phyloP scores from a whole-genome alignment of 164 flowering plant species.

The Stephania cephalantha region DNA sequence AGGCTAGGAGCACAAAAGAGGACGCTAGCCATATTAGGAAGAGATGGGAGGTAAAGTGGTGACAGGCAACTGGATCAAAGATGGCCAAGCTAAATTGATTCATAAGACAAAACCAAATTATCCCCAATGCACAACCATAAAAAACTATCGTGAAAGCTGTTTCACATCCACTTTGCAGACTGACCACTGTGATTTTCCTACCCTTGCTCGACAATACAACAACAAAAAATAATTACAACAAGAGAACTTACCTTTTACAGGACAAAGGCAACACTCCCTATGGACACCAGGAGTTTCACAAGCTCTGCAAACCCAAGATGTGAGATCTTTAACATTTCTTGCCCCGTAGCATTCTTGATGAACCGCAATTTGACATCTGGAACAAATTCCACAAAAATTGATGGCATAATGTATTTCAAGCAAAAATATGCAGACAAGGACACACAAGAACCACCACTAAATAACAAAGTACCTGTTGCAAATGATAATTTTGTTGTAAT shows the following conservation, averaged over 20 bases:
- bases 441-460: background rate
- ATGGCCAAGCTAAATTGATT: background rate
- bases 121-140: background rate
- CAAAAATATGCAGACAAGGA: background rate
- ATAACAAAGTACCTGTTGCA: constrained; percentile 63
- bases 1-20: background rate
- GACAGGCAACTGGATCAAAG: background rate
- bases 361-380: constrained; percentile 98
- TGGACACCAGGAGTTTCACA: constrained; percentile 84
- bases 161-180: background rate
- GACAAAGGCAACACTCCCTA: constrained; percentile 95
- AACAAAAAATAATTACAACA: background rate
- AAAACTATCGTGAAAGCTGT: background rate
- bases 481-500: constrained; percentile 91
- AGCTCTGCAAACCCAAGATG: constrained; percentile 98
- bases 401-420: background rate
- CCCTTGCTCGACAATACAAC: background rate
- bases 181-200: background rate
- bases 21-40: background rate
- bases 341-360: constrained; percentile 99
- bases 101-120: background rate
- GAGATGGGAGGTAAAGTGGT: background rate
- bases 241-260: constrained; percentile 77
- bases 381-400: constrained; percentile 2
- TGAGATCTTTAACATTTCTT: constrained; percentile 63